Conservation (phyloP, 1,139 yeast species). For the Saccharomyces hybrid region DNA sequence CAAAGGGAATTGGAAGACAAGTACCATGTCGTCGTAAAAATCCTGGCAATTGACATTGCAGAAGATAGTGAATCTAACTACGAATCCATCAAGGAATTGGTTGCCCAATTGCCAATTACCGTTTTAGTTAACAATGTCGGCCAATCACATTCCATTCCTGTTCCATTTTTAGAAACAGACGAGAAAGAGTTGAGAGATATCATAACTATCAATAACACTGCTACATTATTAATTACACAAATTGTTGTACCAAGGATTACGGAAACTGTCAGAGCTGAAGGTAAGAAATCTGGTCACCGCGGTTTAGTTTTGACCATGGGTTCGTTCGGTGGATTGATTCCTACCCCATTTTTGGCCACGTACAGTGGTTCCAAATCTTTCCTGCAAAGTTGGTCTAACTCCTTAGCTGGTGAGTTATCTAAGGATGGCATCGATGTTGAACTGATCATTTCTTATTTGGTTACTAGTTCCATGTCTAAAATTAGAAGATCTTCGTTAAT, state of each 20-base stretch:
- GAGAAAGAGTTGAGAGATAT: conserved; percentile 67
- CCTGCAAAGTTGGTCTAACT: conserved; percentile 84
- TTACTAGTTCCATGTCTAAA: conserved; percentile 94
- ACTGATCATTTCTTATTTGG: conserved; percentile 79
- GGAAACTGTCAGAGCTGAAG: conserved; percentile 40
- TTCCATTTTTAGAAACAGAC: conserved; percentile 77
- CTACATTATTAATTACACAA: conserved; percentile 79
- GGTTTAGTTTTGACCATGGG: conserved; percentile 93
- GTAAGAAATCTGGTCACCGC: conserved; percentile 31
- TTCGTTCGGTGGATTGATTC: conserved; percentile 88
- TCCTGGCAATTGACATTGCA: conserved; percentile 75
- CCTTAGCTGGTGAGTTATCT: conserved; percentile 79
- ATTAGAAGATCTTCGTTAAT: conserved; percentile 63
- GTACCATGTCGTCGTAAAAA: conserved; percentile 55
- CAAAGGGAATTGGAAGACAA: conserved; percentile 56
- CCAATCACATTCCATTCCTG: conserved; percentile 89
- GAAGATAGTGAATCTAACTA: conserved; percentile 42
- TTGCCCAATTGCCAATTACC: conserved; percentile 49
- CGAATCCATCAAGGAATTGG: conserved; percentile 40
- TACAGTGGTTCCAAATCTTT: conserved; percentile 96
- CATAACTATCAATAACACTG: conserved; percentile 75
- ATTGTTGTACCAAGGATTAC: conserved; percentile 62
- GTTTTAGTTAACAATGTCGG: conserved; percentile 90
- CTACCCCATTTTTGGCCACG: conserved; percentile 86
- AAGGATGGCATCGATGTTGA: conserved; percentile 73